Evolutionary conservation across 2,329 filamentous ascomycete species (phyloP), one percentile per base, ranked within the genome.

Genomic region (Colletotrichum sp.): DNA sequence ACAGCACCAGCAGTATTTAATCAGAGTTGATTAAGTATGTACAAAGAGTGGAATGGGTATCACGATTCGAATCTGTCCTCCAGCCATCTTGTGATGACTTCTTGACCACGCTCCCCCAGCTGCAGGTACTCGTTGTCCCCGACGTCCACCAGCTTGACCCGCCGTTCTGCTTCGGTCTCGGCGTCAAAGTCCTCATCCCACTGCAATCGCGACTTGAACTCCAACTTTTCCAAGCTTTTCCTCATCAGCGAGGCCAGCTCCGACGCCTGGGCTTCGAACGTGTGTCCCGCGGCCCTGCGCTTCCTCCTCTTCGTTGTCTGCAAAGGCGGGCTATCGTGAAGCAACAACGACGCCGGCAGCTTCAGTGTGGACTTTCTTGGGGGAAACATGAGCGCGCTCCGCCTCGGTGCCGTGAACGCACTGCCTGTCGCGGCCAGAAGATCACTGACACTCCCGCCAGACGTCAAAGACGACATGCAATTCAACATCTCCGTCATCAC

Each of bases 181-280:
- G 75, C 81, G 12, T 83, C 81, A 36, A 82, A 79, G 7, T 87
- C 83, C 2, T 84, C 81, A 72, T 89, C 87, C 86, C 86, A 87
- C 43, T 79, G 81, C 67, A 78, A 80, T 24, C 86, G 83, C 77
- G 88, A 83, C 74, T 84, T 85, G 18, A 88, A 78, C 80, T 91
- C 89, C 4, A 86, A 55, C 78, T 84, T 85, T 32, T 87, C 82
- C 28, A 91, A 79, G 78, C 89, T 90, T 59, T 86, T 84, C 43
- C 86, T 84, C 88, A 91, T 90, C 74, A 89, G 79, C 18, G 61
- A 79, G 0, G 84, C 85, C n/a, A 92, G 80, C 79, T 89, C 87
- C 4, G 78, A 69, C 0, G 90, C 88, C 80, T 91, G 90, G 2
- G 81, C 77, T 52, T 82, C 80, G 72, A 90, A 89, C 16, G 81